Evolutionary conservation across 1,139 yeast species (phyloP), one percentile per base, ranked within the genome.

Genomic region (Sugiyamaella sp.): DNA sequence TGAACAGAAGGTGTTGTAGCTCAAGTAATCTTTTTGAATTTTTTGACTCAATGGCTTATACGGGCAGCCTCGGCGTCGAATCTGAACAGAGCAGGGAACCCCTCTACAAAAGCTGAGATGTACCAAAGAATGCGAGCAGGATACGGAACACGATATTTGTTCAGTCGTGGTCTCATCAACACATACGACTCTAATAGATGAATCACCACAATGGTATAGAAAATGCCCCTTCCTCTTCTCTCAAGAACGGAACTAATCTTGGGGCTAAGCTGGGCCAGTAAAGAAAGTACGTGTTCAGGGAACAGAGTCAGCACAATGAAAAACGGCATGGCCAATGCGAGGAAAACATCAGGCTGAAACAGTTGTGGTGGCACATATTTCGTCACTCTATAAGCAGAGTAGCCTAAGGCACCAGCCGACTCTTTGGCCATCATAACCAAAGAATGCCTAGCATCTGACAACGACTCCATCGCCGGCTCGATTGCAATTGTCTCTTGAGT

Each of bases 321-420:
- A 39, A n/a, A 48, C 2, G 32, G 22, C 46, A 29, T 12, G 22
- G 42, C 37, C 14, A 46, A 32, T 20, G 54, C 53, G 12, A 47
- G 48, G 22, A 37, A 29, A 32, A 46, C 24, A 40, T 42, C 49
- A 17, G 53, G 48, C 27, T 35, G 21, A 24, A 48, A 37, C 16
- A 44, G 40, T 16, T 49, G 43, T 21, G 70, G 71, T 41, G 55
- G 57, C 19, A 49, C 25, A 55, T 56, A 71, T 49, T 46, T 29
- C 42, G 75, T 76, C 56, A 89, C 71, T 62, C 77, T 80, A 53
- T 76, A 69, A 54, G 82, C 84, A 1, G 89, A 80, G 62, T 72
- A 80, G 0, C 91, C 90, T 58, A 86, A 80, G 56, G 80, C 77
- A 1, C 65, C 69, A n/a, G 96, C 95, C 5, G 93, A 81, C 46